Percentiles rank a stretch among this genome's conserved stretches.
phyloP scores from a whole-genome alignment of 257 asterid genomes.

The Solanum ahanhuiri region DNA sequence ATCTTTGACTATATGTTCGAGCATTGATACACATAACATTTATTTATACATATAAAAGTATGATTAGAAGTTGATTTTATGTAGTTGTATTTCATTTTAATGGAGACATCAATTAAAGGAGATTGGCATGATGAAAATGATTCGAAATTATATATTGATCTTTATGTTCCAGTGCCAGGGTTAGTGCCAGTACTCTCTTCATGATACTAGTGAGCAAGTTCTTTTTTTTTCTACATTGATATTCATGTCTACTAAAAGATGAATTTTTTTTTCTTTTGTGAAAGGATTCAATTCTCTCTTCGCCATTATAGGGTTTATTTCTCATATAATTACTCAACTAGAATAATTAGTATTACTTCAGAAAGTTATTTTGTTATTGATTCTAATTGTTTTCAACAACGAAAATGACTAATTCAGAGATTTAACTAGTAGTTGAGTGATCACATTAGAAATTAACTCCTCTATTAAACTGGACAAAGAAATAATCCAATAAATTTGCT shows the following conservation, averaged over 20 bases:
- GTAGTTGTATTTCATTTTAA: too few species aligned
- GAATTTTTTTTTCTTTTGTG: background rate
- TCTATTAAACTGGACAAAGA: background rate
- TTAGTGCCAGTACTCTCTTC: background rate
- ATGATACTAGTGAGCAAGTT: background rate
- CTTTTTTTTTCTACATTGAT: background rate
- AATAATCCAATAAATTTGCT: background rate
- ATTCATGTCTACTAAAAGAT: background rate
- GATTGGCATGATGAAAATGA: too few species aligned
- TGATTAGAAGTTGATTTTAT: too few species aligned
- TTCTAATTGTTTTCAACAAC: background rate
- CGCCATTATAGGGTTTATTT: background rate
- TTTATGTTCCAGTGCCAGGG: too few species aligned
- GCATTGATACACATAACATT: too few species aligned
- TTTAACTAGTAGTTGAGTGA: background rate
- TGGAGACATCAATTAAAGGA: too few species aligned
- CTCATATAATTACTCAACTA: background rate
- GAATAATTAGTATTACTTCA: background rate
- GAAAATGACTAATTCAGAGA: background rate
- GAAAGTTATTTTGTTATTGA: background rate
- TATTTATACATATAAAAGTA: too few species aligned
- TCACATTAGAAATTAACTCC: background rate
- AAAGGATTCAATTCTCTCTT: background rate
- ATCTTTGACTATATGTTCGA: too few species aligned
- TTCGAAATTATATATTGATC: too few species aligned